Base-by-base conservation (phyloP, 768 basidiomycete species). In the Dioszegia crocea region DNA sequence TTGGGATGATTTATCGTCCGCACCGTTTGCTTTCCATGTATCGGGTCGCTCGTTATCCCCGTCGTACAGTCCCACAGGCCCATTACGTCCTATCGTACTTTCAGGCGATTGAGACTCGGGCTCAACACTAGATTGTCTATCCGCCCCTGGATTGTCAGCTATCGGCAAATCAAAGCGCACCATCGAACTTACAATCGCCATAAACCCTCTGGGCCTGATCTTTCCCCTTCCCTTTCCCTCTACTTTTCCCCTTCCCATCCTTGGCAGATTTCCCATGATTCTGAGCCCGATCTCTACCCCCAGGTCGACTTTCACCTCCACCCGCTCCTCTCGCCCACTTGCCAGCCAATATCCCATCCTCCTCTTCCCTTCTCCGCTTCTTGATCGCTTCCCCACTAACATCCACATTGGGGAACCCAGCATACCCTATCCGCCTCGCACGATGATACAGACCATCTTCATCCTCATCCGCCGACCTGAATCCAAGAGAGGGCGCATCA, bases 381-480 rank as follows among this genome's bases (percentile, higher is more conserved):
- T 84, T 79, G 19, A 87, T 88, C 17, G 73, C 73, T 60, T 92
- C 89, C 24, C 86, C 84, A 77, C 88, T 91, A 47, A 89, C 87
- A 68, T 94, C 92, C 60, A 92, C 85, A 56, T 84, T 85, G 0
- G 91, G 92, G 72, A 93, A 94, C 68, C 88, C 84, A 73, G 91
- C 91, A 77, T 93, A 97, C 24, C 93, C 81, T 60, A 90, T 88
- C 64, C 83, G 81, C 73, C 84, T 83, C 74, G 89, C 86, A 38
- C 91, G 82, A 27, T 78, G 81, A 69, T 87, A 98, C 51, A 94
- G 76, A 66, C 96, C 93, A 68, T 78, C 73, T 23, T 76, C 83
- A 21, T 50, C 47, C 2, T 84, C 83, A 59, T 86, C 83, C n/a
- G 82, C 74, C 36, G 84, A 85, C 1, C 84, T 84, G 70, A 90